These are phyloP conservation scores for Bryoerythrophyllum caledonicum DNA, from an alignment of 225 moss, liverwort and hornwort species.

Conservation along the genomic window DNA sequence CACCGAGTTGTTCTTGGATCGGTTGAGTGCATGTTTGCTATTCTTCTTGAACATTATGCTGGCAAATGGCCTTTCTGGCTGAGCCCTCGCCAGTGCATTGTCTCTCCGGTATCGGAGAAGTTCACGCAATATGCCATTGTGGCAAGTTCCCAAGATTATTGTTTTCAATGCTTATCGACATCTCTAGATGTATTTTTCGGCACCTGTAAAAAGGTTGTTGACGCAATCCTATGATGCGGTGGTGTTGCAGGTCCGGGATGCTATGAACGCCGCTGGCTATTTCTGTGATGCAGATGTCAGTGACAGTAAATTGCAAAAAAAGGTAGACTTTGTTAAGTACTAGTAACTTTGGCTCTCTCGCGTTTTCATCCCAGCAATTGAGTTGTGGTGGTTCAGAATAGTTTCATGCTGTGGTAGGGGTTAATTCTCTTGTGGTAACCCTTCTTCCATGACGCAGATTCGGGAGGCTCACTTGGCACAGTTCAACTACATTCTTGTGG, in stretches of 20 bases:
- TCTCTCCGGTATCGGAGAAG: conserved; percentile 87
- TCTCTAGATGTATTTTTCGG: not conserved
- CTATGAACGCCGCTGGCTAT: conserved; percentile 74
- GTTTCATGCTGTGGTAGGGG: not conserved
- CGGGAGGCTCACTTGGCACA: conserved; percentile 93
- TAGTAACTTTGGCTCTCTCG: not conserved
- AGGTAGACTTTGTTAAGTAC: conserved; percentile 30
- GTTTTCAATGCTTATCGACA: not conserved
- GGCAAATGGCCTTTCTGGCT: conserved; percentile 99
- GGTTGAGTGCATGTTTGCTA: conserved; percentile 94
- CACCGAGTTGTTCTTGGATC: conserved; percentile 96
- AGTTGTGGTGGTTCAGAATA: not conserved
- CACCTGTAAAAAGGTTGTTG: not conserved
- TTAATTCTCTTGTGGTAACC: conserved; percentile 5
- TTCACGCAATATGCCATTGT: conserved; percentile 72
- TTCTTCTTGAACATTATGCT: conserved; percentile 90
- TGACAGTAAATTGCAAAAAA: conserved; percentile 71
- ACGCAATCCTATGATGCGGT: conserved; percentile 8
- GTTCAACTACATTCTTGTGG: conserved; percentile 95
- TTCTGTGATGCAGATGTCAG: conserved; percentile 73
- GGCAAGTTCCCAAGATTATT: conserved; percentile 34
- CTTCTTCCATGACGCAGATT: conserved; percentile 47
- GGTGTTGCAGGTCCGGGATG: conserved; percentile 61
- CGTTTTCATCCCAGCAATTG: not conserved
- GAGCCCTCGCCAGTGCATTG: conserved; percentile 95